These are phyloP conservation scores for Arthromyces matolae DNA, from an alignment of 768 basidiomycete species.

Conservation along the genomic window DNA sequence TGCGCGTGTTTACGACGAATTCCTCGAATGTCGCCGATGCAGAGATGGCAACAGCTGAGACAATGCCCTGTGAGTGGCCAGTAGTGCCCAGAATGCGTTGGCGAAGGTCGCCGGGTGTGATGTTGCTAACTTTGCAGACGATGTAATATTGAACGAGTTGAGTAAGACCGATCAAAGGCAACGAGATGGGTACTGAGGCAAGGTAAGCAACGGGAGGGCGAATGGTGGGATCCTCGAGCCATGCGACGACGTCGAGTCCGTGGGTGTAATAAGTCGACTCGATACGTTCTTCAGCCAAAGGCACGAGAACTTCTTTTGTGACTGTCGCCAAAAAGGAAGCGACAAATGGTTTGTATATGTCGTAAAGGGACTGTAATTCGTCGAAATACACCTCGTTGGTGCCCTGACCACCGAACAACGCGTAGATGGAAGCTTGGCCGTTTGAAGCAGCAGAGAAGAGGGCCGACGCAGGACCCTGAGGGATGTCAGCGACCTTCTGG, in stretches of 20 bases:
- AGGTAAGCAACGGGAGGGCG: conserved; percentile 84
- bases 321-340: conserved; percentile 62
- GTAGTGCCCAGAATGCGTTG: conserved; percentile 79
- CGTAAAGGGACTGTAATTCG: conserved; percentile 87
- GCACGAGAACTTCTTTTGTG: conserved; percentile 63
- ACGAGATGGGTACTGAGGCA: conserved; percentile 89
- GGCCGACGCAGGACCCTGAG: conserved; percentile 59
- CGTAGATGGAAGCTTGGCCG: conserved; percentile 77
- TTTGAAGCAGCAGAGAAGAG: conserved; percentile 59
- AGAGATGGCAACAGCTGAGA: conserved; percentile 88
- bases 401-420: conserved; percentile 96
- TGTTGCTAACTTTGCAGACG: conserved; percentile 67
- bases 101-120: conserved; percentile 80
- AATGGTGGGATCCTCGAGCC: conserved; percentile 69
- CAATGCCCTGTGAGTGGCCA: conserved; percentile 96
- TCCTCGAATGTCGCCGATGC: conserved; percentile 74
- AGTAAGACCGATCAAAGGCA: conserved; percentile 94
- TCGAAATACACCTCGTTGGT: conserved; percentile 98
- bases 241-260: conserved; percentile 78
- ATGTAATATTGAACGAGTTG: conserved; percentile 92
- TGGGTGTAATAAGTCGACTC: conserved; percentile 67
- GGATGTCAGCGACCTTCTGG: conserved; percentile 50
- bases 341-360: conserved; percentile 89
- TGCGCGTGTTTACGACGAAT: conserved; percentile 70
- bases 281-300: conserved; percentile 60